Evolutionary conservation across 2,329 filamentous ascomycete genomes (phyloP).

Genomic region (Alternaria sp.): DNA sequence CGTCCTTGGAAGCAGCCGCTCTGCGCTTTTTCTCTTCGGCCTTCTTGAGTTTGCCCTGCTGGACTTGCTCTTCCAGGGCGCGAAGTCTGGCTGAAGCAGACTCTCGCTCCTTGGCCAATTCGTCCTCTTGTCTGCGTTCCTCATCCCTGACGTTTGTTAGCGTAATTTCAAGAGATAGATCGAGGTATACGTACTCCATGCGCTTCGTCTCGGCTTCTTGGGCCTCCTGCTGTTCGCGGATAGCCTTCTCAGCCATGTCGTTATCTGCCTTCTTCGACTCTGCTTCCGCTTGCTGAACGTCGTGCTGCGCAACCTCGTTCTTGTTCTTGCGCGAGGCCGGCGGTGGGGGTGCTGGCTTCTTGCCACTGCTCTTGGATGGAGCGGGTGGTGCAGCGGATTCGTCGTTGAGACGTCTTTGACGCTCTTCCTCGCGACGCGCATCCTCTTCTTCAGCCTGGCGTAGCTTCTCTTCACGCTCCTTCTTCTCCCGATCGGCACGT

Average conservation of each 20-base stretch:
- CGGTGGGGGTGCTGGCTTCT: slow-evolving; percentile 72
- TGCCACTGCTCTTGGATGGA: slow-evolving; percentile 49
- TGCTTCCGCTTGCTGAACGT: slow-evolving; percentile 58
- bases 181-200: slow-evolving; percentile 75
- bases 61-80: slow-evolving; percentile 91
- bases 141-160: slow-evolving; percentile 65
- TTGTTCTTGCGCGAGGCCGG: slow-evolving; percentile 73
- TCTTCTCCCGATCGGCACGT: slow-evolving; percentile 84
- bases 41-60: slow-evolving; percentile 91
- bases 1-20: slow-evolving; percentile 84
- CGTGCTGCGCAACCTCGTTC: slow-evolving; percentile 64
- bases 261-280: slow-evolving; percentile 67
- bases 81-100: slow-evolving; percentile 82
- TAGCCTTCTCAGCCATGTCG: slow-evolving; percentile 59
- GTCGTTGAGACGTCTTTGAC: slow-evolving; percentile 80
- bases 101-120: slow-evolving; percentile 79
- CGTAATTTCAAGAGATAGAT: background rate
- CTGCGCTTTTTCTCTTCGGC: slow-evolving; percentile 93
- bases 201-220: slow-evolving; percentile 75
- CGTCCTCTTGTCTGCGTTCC: slow-evolving; percentile 77
- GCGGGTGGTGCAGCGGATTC: slow-evolving; percentile 71
- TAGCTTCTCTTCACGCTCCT: slow-evolving; percentile 85
- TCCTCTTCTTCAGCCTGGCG: slow-evolving; percentile 94
- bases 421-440: slow-evolving; percentile 82
- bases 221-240: slow-evolving; percentile 74